Conservation (phyloP, 306 rosid genomes). For the Quillaja saponaria region DNA sequence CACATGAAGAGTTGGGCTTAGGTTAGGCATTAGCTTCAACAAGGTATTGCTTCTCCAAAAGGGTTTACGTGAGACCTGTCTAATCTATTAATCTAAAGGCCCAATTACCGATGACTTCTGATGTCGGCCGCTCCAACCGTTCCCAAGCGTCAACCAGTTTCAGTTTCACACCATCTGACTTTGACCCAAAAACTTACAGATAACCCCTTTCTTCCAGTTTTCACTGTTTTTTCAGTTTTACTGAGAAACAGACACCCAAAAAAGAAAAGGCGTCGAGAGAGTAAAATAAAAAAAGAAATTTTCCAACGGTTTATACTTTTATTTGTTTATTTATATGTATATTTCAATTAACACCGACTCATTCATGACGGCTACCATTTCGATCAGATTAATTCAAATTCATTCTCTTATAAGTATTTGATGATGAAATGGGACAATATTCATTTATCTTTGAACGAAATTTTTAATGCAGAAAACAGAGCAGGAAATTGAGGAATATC, state of each 20-base stretch:
- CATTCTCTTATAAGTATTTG: background rate
- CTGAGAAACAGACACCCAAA: background rate
- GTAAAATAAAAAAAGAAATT: background rate
- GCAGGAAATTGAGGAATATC: slow-evolving; percentile 11
- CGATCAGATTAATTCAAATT: slow-evolving; percentile 36
- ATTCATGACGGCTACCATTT: slow-evolving; percentile 36
- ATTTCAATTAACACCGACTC: slow-evolving; percentile 27
- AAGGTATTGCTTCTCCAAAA: too few species aligned
- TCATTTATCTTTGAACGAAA: background rate
- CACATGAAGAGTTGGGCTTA: too few species aligned
- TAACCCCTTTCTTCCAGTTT: too few species aligned
- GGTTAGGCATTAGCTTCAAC: too few species aligned
- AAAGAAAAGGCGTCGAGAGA: background rate
- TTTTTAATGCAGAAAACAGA: slow-evolving; percentile 8
- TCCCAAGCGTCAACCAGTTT: too few species aligned
- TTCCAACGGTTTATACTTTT: slow-evolving; percentile 7
- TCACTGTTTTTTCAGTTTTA: too few species aligned
- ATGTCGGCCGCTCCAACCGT: too few species aligned
- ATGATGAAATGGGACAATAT: background rate
- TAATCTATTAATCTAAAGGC: too few species aligned
- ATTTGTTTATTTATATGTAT: background rate
- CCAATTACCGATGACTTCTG: too few species aligned
- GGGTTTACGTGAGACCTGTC: too few species aligned
- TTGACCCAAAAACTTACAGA: slow-evolving; percentile 16
- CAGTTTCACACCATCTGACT: slow-evolving; percentile 30